These are phyloP conservation scores for Fusarium foetens DNA, from an alignment of 2,329 filamentous ascomycete genomes.

Conservation along the genomic window DNA sequence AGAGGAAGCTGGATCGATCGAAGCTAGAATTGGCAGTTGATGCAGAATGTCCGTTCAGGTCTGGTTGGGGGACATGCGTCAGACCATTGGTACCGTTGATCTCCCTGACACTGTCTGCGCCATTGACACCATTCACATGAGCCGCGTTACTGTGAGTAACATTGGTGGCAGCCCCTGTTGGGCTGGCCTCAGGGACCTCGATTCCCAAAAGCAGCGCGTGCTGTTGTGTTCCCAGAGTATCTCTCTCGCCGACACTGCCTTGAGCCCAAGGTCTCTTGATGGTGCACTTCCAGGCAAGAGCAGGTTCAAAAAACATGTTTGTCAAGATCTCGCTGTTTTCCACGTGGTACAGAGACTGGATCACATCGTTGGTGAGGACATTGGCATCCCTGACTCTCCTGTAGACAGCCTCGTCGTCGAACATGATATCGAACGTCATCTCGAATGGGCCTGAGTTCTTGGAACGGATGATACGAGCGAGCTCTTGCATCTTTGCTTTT, in stretches of 20 bases:
- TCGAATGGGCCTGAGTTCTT: conserved; percentile 64
- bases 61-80: too few relatives aligned
- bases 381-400: conserved; percentile 49
- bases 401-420: conserved; percentile 51
- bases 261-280: conserved; percentile 51
- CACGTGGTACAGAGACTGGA: conserved; percentile 49
- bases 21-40: not conserved
- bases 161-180: too few relatives aligned
- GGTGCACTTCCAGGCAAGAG: conserved; percentile 57
- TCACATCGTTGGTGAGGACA: conserved; percentile 49
- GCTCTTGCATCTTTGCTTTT: not conserved
- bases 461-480: conserved; percentile 56
- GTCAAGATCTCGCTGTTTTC: conserved; percentile 45
- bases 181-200: not conserved
- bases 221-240: not conserved
- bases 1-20: not conserved
- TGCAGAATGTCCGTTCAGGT: too few relatives aligned
- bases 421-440: conserved; percentile 63
- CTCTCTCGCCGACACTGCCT: conserved; percentile 43
- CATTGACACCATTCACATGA: not conserved
- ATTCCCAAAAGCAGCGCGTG: not conserved
- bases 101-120: too few relatives aligned
- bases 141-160: too few relatives aligned
- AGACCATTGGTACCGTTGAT: not conserved
- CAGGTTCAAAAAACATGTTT: conserved; percentile 54